phyloP scores from a whole-genome alignment of 2,329 filamentous ascomycete species.

The Phaeomoniella chlamydospora region DNA sequence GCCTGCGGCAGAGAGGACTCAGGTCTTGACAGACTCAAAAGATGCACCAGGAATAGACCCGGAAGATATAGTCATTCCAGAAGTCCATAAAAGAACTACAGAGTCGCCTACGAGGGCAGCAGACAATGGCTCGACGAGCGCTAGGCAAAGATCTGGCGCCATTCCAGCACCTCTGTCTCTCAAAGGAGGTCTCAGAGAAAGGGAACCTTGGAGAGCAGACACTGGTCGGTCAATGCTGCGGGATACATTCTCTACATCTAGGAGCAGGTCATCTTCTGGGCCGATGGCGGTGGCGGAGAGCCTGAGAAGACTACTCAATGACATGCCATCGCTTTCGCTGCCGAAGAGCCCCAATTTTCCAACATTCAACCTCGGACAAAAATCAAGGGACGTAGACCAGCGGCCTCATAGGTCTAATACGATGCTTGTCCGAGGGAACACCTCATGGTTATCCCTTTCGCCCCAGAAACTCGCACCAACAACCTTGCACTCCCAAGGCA shows the following conservation, averaged over 20 bases:
- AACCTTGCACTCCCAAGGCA: too few species aligned
- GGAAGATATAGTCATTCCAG: conserved; percentile 15
- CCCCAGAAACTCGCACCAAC: not conserved
- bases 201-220: not conserved
- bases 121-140: not conserved
- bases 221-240: not conserved
- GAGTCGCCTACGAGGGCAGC: not conserved
- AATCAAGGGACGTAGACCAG: not conserved
- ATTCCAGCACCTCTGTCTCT: not conserved
- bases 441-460: too few species aligned
- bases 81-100: not conserved
- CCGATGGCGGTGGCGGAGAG: not conserved
- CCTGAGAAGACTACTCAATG: not conserved
- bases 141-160: not conserved
- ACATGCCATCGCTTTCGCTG: not conserved
- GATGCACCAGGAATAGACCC: conserved; percentile 21
- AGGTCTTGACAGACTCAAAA: conserved; percentile 34
- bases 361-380: not conserved
- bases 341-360: not conserved
- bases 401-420: not conserved
- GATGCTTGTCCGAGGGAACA: not conserved
- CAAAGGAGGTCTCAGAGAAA: not conserved
- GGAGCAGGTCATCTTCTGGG: not conserved
- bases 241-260: not conserved
- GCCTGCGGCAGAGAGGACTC: conserved; percentile 44